Percentiles rank a stretch among this genome's conserved stretches.
These are phyloP conservation scores for Podaxis sp. DNA, from an alignment of 768 basidiomycete genomes.

Conservation along the genomic window DNA sequence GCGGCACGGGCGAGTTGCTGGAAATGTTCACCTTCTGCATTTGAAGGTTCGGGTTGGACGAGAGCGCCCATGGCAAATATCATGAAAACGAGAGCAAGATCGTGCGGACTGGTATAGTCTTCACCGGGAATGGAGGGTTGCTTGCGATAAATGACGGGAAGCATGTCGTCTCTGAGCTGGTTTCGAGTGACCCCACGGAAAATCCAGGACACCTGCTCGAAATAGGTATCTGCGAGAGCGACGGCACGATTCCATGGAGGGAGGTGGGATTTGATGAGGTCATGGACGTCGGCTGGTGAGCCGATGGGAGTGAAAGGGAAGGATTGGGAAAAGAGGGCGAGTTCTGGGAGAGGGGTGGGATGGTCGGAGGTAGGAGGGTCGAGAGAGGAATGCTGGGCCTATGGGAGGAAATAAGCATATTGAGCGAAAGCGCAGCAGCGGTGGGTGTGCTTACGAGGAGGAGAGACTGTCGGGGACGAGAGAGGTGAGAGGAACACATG, in stretches of 20 bases:
- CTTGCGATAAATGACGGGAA: slow-evolving; percentile 61
- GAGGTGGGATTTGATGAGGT: slow-evolving; percentile 52
- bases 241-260: slow-evolving; percentile 53
- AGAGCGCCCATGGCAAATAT: slow-evolving; percentile 59
- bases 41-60: slow-evolving; percentile 31
- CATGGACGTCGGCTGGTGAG: slow-evolving; percentile 42
- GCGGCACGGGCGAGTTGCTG: slow-evolving; percentile 67
- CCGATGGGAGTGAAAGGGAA: slow-evolving; percentile 70
- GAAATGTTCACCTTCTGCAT: slow-evolving; percentile 55
- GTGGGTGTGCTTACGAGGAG: slow-evolving; percentile 25
- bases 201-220: slow-evolving; percentile 61
- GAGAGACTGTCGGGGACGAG: slow-evolving; percentile 22
- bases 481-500: not conserved
- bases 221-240: slow-evolving; percentile 60
- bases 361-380: slow-evolving; percentile 25
- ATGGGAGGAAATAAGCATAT: slow-evolving; percentile 20
- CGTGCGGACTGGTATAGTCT: slow-evolving; percentile 43
- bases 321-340: slow-evolving; percentile 52
- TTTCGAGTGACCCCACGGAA: slow-evolving; percentile 61
- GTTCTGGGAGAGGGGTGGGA: slow-evolving; percentile 26
- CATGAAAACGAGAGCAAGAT: slow-evolving; percentile 52
- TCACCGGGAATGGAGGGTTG: slow-evolving; percentile 40
- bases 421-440: slow-evolving; percentile 3
- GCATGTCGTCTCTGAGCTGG: slow-evolving; percentile 66
- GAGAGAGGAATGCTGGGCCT: slow-evolving; percentile 27